Percentiles rank a stretch among this genome's conserved stretches.
Conservation (phyloP, 805 yeast species). For the Kuraishia cidri region DNA sequence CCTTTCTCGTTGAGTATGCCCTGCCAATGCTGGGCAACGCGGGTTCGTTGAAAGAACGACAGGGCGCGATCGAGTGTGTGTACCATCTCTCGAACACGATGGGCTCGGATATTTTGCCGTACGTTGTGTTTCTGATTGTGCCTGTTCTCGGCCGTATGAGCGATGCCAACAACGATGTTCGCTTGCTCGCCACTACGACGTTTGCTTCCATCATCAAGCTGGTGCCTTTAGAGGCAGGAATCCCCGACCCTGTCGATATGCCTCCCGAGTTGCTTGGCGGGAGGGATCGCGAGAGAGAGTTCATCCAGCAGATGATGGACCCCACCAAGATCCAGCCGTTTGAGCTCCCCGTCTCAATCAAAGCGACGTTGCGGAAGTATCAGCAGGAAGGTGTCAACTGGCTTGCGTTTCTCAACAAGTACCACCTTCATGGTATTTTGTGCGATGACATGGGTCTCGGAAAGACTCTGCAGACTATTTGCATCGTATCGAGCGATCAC, state of each 20-base stretch:
- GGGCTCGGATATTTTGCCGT: constrained; percentile 88
- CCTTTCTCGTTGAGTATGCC: constrained; percentile 67
- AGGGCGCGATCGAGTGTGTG: constrained; percentile 89
- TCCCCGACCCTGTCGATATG: constrained; percentile 90
- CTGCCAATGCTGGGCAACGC: constrained; percentile 79
- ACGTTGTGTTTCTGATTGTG: constrained; percentile 89
- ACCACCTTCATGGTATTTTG: constrained; percentile 91
- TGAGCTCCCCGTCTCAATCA: constrained; percentile 81
- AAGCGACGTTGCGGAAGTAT: constrained; percentile 87
- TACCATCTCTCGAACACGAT: constrained; percentile 78
- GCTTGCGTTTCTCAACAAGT: constrained; percentile 91
- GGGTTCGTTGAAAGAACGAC: constrained; percentile 61
- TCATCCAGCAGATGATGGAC: constrained; percentile 96
- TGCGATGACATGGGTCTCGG: constrained; percentile 99
- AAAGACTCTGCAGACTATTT: constrained; percentile 92
- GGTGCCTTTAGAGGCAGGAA: constrained; percentile 96
- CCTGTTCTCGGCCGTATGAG: constrained; percentile 98
- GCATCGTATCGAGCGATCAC: constrained; percentile 95
- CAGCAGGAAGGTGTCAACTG: constrained; percentile 99
- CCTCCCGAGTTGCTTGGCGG: constrained; percentile 78
- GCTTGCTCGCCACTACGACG: constrained; percentile 87
- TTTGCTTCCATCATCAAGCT: constrained; percentile 93
- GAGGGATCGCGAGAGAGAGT: constrained; percentile 89
- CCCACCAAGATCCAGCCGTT: constrained; percentile 85
- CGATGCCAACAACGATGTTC: constrained; percentile 83